Percentiles rank a stretch among this genome's conserved stretches.
phyloP scores from a whole-genome alignment of 2,329 filamentous ascomycete genomes.

The Sporothrix sp. region DNA sequence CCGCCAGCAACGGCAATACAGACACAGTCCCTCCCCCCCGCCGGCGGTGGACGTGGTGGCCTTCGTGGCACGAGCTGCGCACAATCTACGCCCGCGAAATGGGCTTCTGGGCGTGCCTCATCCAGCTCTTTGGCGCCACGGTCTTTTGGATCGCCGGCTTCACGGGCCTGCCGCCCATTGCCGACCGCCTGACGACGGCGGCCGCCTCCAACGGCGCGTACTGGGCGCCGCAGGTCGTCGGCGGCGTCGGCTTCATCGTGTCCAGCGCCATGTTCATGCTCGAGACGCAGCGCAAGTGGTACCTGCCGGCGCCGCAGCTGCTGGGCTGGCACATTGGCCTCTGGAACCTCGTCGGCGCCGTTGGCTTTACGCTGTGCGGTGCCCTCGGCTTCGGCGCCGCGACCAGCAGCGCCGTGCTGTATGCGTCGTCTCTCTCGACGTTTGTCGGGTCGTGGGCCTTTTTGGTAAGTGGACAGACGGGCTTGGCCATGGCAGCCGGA shows the following conservation, averaged over 20 bases:
- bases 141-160: constrained; percentile 57
- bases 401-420: constrained; percentile 31
- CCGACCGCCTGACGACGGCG: constrained; percentile 36
- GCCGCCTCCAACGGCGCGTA: constrained; percentile 44
- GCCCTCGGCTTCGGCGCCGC: constrained; percentile 40
- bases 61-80: constrained; percentile 43
- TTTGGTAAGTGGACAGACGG: constrained; percentile 24
- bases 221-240: constrained; percentile 54
- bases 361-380: constrained; percentile 55
- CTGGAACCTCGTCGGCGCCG: constrained; percentile 54
- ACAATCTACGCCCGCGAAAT: constrained; percentile 53
- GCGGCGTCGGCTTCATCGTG: constrained; percentile 52
- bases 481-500: neutral
- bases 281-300: constrained; percentile 57
- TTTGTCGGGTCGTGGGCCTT: constrained; percentile 43
- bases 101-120: constrained; percentile 50
- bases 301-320: constrained; percentile 41
- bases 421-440: constrained; percentile 39
- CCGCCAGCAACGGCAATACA: neutral
- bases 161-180: constrained; percentile 48
- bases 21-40: constrained; percentile 12
- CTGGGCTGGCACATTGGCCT: constrained; percentile 59
- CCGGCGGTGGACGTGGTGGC: constrained; percentile 49
- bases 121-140: constrained; percentile 48
- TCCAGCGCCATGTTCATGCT: constrained; percentile 52